Base-by-base conservation (phyloP, 495 filamentous ascomycete genomes). In the Aspergillus ellipticus region DNA sequence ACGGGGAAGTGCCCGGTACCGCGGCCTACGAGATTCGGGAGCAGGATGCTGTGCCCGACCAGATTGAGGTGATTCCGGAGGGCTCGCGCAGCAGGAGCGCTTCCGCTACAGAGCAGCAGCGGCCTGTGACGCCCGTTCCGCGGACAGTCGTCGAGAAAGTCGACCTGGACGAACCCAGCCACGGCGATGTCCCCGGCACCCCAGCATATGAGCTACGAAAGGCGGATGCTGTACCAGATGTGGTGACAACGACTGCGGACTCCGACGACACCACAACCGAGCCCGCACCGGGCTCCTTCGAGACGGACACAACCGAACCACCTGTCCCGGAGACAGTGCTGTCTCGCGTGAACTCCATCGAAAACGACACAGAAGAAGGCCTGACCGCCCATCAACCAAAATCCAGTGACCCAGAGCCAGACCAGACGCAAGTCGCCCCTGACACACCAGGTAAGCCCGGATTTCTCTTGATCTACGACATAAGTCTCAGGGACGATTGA, bases 161-260 rank as follows among this genome's bases (percentile, higher is more conserved):
- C 45, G 85, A 89, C 55, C 75, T 78, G 10, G 70, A 75, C 29
- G 66, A 73, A 26, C 82, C 85, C 70, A 88, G 88, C 59, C 80
- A 95, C 71, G 92, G 93, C 17, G 92, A 96, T 60, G 81, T 96
- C 19, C 92, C 92, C 19, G 92, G 93, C 15, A 96, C 93, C 3
- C 72, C 79, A 46, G 91, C 89, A 45, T 88, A 90, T 66, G 75
- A 85, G 49, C 74, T 85, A 68, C 84, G 90, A 51, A 85, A 84
- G 61, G 85, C 82, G 17, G 93, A 97, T 76, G 92, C 93, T 22
- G 81, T 85, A 37, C 94, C 94, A 11, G 94, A 97, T 66, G 78
- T 82, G 21, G 72, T 88, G 48, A 58, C 69, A 15, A 71, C 66
- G 59, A 74, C 70, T 9, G 59, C 70, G 15, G 63, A 71, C 15